Conservation (phyloP, 352 stramenopile species). For the Thalassiosira livingstoniorum region DNA sequence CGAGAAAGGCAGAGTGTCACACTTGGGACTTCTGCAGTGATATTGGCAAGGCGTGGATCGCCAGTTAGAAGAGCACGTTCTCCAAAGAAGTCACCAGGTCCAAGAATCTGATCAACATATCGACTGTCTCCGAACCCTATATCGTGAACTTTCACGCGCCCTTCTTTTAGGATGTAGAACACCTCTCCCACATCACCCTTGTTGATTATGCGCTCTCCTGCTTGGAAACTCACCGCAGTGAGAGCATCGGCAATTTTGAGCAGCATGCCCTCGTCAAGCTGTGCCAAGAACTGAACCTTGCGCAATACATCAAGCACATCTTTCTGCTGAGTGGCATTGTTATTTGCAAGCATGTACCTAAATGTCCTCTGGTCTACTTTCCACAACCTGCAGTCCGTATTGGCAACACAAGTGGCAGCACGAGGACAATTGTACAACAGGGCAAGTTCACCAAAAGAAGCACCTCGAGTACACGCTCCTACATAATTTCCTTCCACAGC, state of each 20-base stretch:
- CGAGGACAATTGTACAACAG: constrained; percentile 95
- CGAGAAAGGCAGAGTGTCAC: constrained; percentile 80
- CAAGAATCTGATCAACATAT: constrained; percentile 87
- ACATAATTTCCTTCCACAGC: constrained; percentile 88
- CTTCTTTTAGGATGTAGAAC: constrained; percentile 98
- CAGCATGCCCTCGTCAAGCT: constrained; percentile 85
- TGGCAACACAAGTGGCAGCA: constrained; percentile 92
- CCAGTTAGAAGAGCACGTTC: constrained; percentile 94
- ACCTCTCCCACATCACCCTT: constrained; percentile 95
- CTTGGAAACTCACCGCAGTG: constrained; percentile 93
- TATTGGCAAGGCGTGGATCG: constrained; percentile 87
- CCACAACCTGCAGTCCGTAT: constrained; percentile 91
- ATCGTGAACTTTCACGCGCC: constrained; percentile 88
- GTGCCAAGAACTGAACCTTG: constrained; percentile 92
- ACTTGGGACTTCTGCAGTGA: constrained; percentile 73
- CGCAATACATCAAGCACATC: constrained; percentile 91
- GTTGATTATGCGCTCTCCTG: constrained; percentile 94
- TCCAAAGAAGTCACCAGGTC: constrained; percentile 94
- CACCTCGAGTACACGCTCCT: constrained; percentile 85
- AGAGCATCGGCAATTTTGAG: constrained; percentile 94
- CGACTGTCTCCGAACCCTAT: constrained; percentile 82
- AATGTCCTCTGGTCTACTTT: constrained; percentile 91
- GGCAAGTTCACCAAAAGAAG: constrained; percentile 94
- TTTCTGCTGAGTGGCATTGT: constrained; percentile 78
- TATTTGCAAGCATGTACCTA: constrained; percentile 90